These are phyloP conservation scores for Endoconidiophora polonica DNA, from an alignment of 2,329 filamentous ascomycete species.

Conservation along the genomic window DNA sequence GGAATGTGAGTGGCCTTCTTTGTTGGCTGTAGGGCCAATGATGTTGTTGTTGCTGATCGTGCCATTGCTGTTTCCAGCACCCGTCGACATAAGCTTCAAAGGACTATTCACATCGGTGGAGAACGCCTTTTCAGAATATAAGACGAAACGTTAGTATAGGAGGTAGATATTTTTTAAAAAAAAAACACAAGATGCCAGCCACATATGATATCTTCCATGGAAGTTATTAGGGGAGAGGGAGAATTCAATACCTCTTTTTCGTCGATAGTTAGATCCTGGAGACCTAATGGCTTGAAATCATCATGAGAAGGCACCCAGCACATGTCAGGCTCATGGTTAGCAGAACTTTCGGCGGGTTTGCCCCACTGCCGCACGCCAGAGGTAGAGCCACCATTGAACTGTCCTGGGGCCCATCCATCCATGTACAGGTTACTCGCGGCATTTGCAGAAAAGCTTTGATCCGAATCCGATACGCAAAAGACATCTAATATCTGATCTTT, in stretches of 20 bases:
- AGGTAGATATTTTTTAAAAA: background rate
- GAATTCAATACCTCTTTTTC: slow-evolving; percentile 36
- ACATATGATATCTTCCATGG: slow-evolving; percentile 3
- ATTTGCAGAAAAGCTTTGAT: slow-evolving; percentile 23
- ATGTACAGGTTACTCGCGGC: slow-evolving; percentile 38
- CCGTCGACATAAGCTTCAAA: slow-evolving; percentile 64
- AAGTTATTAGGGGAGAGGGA: slow-evolving; percentile 16
- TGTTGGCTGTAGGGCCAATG: background rate
- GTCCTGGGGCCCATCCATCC: slow-evolving; percentile 62
- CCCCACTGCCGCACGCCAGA: slow-evolving; percentile 49
- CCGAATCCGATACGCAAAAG: slow-evolving; percentile 35
- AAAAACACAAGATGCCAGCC: background rate
- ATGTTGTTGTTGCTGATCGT: slow-evolving; percentile 24
- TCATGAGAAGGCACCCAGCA: slow-evolving; percentile 68
- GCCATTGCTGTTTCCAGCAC: slow-evolving; percentile 38
- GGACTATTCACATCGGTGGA: slow-evolving; percentile 71
- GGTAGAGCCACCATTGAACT: slow-evolving; percentile 17
- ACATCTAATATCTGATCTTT: slow-evolving; percentile 66
- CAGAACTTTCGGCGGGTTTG: slow-evolving; percentile 48
- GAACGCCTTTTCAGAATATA: slow-evolving; percentile 44
- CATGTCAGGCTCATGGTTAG: slow-evolving; percentile 66
- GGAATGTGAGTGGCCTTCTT: slow-evolving; percentile 8
- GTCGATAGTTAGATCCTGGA: slow-evolving; percentile 50
- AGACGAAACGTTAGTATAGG: background rate
- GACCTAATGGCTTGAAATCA: slow-evolving; percentile 49